A percentile compares a stretch with the other conserved stretches of the same genome.
Evolutionary conservation across 169 alveolate genomes (phyloP).

Genomic region (Plasmodium vivax): DNA sequence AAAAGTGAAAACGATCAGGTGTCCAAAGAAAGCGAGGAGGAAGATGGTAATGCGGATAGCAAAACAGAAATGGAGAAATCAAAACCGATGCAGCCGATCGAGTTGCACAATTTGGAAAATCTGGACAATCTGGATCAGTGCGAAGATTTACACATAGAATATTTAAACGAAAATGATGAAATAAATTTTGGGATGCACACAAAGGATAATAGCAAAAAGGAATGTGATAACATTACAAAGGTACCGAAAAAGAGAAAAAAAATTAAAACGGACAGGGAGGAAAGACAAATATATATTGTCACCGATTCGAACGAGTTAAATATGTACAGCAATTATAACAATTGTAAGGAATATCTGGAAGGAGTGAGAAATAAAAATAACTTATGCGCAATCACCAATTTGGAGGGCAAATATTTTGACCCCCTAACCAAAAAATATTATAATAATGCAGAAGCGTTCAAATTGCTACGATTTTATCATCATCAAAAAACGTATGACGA

Average conservation of each 20-base stretch:
- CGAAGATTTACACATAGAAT: constrained; percentile 73
- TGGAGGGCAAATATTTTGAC: constrained; percentile 73
- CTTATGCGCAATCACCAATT: constrained; percentile 67
- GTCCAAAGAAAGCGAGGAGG: background rate
- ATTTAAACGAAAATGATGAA: constrained; percentile 49
- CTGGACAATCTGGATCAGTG: constrained; percentile 52
- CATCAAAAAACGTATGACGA: constrained; percentile 27
- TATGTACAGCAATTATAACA: constrained; percentile 69
- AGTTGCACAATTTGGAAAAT: background rate
- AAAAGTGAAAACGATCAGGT: constrained; percentile 2
- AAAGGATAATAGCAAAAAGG: background rate
- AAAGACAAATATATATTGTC: constrained; percentile 49
- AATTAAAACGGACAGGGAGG: background rate
- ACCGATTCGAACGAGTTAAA: constrained; percentile 37
- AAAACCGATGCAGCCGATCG: background rate
- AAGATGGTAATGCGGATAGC: background rate
- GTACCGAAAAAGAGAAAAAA: background rate
- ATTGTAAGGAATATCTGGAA: constrained; percentile 31
- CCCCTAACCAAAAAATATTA: constrained; percentile 71
- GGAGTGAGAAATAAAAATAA: constrained; percentile 38
- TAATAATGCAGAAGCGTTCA: constrained; percentile 52
- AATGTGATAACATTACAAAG: background rate
- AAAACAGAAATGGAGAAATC: background rate
- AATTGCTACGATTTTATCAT: constrained; percentile 38
- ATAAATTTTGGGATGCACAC: constrained; percentile 24